A percentile compares a stretch with the other conserved stretches of the same genome.
Conservation (phyloP, 305 asterid species). For the Fraxinus ornus region DNA sequence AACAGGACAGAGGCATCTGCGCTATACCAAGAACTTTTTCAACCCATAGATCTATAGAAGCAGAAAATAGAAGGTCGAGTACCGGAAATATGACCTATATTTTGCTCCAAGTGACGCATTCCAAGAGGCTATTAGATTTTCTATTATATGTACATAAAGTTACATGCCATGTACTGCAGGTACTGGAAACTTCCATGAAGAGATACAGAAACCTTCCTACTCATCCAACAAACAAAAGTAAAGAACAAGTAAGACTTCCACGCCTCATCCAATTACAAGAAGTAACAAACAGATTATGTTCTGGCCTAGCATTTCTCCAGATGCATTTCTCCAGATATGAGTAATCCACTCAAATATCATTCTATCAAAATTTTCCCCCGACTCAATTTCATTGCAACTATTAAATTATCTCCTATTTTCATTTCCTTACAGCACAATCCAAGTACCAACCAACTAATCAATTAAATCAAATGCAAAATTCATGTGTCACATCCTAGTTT, state of each 20-base stretch:
- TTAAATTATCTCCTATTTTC: not conserved
- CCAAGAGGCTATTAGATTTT: not conserved
- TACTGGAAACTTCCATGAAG: not conserved
- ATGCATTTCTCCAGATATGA: not conserved
- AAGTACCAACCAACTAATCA: not conserved
- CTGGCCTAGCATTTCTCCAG: not conserved
- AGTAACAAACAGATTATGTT: not conserved
- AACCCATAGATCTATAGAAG: not conserved
- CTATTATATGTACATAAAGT: not conserved
- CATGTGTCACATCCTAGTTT: not conserved
- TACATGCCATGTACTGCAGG: not conserved
- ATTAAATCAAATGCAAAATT: not conserved
- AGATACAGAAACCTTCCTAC: not conserved
- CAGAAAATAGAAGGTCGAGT: not conserved
- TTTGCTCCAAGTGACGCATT: not conserved
- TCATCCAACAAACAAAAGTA: not conserved
- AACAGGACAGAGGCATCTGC: not conserved
- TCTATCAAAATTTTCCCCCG: not conserved
- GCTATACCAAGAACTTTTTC: not conserved
- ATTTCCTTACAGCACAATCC: not conserved
- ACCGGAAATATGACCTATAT: not conserved
- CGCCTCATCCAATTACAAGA: not conserved
- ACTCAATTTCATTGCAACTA: not conserved
- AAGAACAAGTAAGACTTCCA: not conserved
- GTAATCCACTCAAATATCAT: not conserved